phyloP scores from a whole-genome alignment of 2,329 filamentous ascomycete species.

The Phaeosphaeriaceae sp. region DNA sequence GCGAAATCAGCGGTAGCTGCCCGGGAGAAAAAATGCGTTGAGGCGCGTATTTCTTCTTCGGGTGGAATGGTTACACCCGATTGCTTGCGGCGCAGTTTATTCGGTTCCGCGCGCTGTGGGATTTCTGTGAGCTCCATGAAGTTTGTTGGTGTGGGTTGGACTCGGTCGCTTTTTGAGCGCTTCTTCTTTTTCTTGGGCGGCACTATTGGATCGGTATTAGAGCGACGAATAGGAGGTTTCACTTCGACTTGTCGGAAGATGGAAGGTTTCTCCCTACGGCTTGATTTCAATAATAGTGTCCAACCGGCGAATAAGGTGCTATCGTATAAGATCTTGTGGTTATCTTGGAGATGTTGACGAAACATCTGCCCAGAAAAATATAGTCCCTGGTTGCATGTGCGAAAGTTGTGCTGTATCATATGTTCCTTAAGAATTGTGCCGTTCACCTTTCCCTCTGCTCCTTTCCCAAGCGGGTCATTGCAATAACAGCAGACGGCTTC shows the following conservation, averaged over 20 bases:
- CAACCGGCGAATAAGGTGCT: slow-evolving; percentile 31
- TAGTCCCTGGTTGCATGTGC: slow-evolving; percentile 31
- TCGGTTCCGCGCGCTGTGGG: slow-evolving; percentile 12
- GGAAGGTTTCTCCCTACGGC: slow-evolving; percentile 22
- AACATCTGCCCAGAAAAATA: slow-evolving; percentile 36
- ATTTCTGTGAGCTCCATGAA: slow-evolving; percentile 34
- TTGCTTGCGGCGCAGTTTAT: slow-evolving; percentile 26
- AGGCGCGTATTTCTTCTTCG: slow-evolving; percentile 16
- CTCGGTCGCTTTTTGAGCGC: background rate
- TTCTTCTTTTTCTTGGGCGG: slow-evolving; percentile 3
- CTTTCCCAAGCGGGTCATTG: slow-evolving; percentile 26
- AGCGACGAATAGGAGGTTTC: slow-evolving; percentile 7
- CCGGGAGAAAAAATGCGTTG: slow-evolving; percentile 20
- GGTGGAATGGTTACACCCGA: slow-evolving; percentile 17
- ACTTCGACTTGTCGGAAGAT: slow-evolving; percentile 22
- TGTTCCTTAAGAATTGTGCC: slow-evolving; percentile 27
- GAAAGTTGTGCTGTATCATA: slow-evolving; percentile 32
- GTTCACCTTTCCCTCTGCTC: slow-evolving; percentile 27
- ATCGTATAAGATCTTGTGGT: slow-evolving; percentile 27
- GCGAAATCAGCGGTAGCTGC: slow-evolving; percentile 23
- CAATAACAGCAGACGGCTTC: slow-evolving; percentile 34
- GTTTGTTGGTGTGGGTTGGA: slow-evolving; percentile 13
- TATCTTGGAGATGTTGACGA: slow-evolving; percentile 35
- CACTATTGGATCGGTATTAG: slow-evolving; percentile 21
- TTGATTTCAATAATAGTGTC: slow-evolving; percentile 31